These are phyloP conservation scores for Codiaeum variegatum DNA, from an alignment of 441 rosid species.

Conservation along the genomic window DNA sequence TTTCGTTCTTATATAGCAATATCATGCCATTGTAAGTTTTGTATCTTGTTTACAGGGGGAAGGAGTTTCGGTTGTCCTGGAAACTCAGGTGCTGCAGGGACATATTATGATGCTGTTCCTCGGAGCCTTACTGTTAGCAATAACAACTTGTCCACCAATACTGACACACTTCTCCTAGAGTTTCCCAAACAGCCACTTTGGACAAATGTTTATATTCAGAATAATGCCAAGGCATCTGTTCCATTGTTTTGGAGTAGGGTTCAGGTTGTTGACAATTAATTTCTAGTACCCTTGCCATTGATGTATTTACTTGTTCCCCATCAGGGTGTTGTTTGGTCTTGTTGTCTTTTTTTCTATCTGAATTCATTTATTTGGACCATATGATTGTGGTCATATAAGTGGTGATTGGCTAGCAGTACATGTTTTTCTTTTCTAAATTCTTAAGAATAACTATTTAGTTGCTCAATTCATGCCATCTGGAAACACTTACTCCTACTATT, in stretches of 20 bases:
- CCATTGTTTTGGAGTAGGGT: slow-evolving; percentile 75
- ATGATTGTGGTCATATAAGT: not conserved
- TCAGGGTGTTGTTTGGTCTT: not conserved
- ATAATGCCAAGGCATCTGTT: slow-evolving; percentile 66
- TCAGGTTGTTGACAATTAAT: slow-evolving; percentile 40
- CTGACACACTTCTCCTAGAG: slow-evolving; percentile 67
- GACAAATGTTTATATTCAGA: slow-evolving; percentile 54
- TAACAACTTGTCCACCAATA: slow-evolving; percentile 55
- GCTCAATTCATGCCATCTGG: not conserved
- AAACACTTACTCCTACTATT: not conserved
- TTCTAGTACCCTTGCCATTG: not conserved
- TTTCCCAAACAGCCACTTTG: slow-evolving; percentile 69
- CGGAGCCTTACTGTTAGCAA: slow-evolving; percentile 60
- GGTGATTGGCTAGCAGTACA: not conserved
- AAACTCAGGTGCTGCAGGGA: slow-evolving; percentile 74
- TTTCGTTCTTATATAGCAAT: not conserved
- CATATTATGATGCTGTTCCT: slow-evolving; percentile 73
- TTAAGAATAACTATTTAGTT: not conserved
- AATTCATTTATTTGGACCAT: not conserved
- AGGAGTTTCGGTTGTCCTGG: slow-evolving; percentile 57
- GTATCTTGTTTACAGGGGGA: slow-evolving; percentile 45
- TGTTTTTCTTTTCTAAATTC: not conserved
- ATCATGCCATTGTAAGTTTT: slow-evolving; percentile 3
- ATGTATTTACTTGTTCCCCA: not conserved
- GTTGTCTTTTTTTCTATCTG: not conserved